Conservation (phyloP, 1,139 yeast genomes). For the Torulaspora pretoriensis region DNA sequence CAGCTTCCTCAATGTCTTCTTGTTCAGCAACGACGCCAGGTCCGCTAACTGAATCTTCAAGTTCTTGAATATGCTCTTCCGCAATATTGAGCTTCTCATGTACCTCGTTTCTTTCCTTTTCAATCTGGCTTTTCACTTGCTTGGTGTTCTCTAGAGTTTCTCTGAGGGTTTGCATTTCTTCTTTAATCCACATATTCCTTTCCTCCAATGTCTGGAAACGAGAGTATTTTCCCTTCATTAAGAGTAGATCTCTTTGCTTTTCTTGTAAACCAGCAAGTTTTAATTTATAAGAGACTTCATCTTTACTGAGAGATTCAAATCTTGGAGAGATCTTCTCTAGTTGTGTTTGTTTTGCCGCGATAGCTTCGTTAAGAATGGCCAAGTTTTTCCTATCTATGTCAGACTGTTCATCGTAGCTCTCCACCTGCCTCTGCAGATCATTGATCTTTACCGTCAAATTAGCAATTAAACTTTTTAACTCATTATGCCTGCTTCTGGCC, state of each 20-base stretch:
- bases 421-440: constrained; percentile 34
- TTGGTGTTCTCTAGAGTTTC: constrained; percentile 29
- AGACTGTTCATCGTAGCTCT: constrained; percentile 29
- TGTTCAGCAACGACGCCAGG: constrained; percentile 36
- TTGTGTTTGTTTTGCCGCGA: constrained; percentile 43
- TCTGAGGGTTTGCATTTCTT: constrained; percentile 44
- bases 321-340: constrained; percentile 45
- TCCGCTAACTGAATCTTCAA: constrained; percentile 42
- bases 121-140: constrained; percentile 11
- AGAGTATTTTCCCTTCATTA: constrained; percentile 70
- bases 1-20: constrained; percentile 31
- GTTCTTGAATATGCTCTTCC: constrained; percentile 33
- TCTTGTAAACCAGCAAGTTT: constrained; percentile 46
- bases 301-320: constrained; percentile 39
- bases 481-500: constrained; percentile 43
- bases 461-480: constrained; percentile 41
- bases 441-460: constrained; percentile 34
- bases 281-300: constrained; percentile 43
- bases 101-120: constrained; percentile 26
- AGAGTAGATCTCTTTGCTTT: constrained; percentile 58
- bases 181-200: constrained; percentile 65
- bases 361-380: constrained; percentile 33
- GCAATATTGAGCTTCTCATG: constrained; percentile 18
- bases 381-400: constrained; percentile 31
- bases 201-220: constrained; percentile 54